Evolutionary conservation across 352 stramenopile species (phyloP), one percentile per base, ranked within the genome.

Genomic region (Phytophthora cactorum): DNA sequence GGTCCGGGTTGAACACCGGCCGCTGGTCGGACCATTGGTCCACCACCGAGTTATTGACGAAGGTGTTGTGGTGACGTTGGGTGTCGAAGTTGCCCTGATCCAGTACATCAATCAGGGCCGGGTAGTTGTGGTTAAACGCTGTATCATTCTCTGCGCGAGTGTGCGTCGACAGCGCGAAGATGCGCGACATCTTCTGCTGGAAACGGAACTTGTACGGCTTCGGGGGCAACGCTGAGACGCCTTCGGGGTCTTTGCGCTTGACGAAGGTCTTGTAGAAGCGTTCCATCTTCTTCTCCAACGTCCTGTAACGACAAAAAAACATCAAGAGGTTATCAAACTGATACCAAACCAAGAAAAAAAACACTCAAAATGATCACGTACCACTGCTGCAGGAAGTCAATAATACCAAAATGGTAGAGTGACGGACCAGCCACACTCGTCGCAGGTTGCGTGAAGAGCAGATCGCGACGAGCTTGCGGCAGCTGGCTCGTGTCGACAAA

Each of bases 191-290:
- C 47, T 94, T 94, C 63, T 96, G 87, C 75, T 96, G 89, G 69
- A 97, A 97, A 2, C 91, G 90, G 67, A 95, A 92, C 72, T 94
- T 95, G 71, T 97, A 97, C 29, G 88, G 86, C 74, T 96, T 95
- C 5, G 91, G 90, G 9, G 89, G 86, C 70, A 96, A 82, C 14
- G 91, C 91, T 2, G 87, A 96, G 46, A 97, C 85, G 15, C 91
- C 91, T 53, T 96, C 87, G 0, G 86, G 77, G 64, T 96, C 88
- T 69, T 95, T 95, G 6, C 86, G 86, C 74, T 96, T 96, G 60
- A 97, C 69, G 58, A 88, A 80, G 47, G 80, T 86, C 76, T 97
- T 97, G 80, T 95, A 96, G 64, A 96, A 96, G 3, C 90, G 84
- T 70, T 97, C 91, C 74, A 95, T 85, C 58, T 94, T 94, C 74